Base-by-base conservation (phyloP, 2,329 filamentous ascomycete species). In the Talaromyces sp. region DNA sequence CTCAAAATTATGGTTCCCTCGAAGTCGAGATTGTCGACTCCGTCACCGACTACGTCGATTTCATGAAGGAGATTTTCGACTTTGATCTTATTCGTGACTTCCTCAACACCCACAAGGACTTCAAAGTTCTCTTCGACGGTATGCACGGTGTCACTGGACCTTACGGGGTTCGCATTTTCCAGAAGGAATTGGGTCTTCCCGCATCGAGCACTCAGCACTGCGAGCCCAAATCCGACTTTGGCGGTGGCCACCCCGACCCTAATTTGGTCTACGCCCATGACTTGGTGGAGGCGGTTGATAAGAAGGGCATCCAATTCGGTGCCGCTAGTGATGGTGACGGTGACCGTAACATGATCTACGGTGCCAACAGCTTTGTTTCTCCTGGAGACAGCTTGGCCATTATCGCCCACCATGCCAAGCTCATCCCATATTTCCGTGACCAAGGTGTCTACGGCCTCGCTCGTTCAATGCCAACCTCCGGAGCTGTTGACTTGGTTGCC, bases 261-360 rank as follows among this genome's bases (percentile, higher is more conserved):
- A 99, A 99, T 82, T 86, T 99, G 40, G 96, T 95, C 63, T 99
- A 99, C 72, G 95, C 95, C 33, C 91, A 96, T 80, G 93, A 92
- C 60, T 85, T 99, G 46, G 95, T 99, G 64, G 92, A 96, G 73
- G 90, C 88, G 65, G 95, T 99, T 46, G 92, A 99, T 79, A 91
- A 91, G 82, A 88, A 91, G 71, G 86, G 87, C 64, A 92, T 99
- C 67, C 95, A 96, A 74, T 99, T 99, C 71, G 95, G 95, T 73
- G 95, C 95, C 64, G 95, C 95, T 55, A 96, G 91, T 67, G 95
- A 99, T 70, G 95, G 95, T 70, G 95, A 99, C 72, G 95, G 95
- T 72, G 95, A 99, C 83, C 91, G 95, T 71, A 99, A 99, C 87
- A 99, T 99, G 95, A 99, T 99, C 75, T 99, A 99, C 80, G 95